These are phyloP conservation scores for Ogataea trehaloabstinens DNA, from an alignment of 805 yeast species.

Conservation along the genomic window DNA sequence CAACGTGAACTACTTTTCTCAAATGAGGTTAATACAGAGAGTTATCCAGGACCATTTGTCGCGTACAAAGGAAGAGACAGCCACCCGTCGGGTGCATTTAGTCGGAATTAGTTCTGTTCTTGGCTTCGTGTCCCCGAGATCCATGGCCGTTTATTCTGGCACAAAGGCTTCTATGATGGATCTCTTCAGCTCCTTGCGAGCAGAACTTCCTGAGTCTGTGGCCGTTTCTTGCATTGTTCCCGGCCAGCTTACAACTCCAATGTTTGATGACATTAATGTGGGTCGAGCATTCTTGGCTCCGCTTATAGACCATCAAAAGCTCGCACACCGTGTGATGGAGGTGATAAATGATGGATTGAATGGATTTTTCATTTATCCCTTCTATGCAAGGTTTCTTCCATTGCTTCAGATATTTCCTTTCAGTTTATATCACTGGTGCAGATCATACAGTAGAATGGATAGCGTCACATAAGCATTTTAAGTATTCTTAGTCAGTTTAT, in stretches of 20 bases:
- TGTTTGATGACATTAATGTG: conserved; percentile 48
- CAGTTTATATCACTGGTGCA: conserved; percentile 31
- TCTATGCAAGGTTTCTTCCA: conserved; percentile 47
- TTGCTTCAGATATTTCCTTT: conserved; percentile 41
- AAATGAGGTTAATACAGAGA: conserved; percentile 39
- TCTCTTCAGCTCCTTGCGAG: conserved; percentile 43
- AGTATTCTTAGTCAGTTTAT: conserved; percentile 21
- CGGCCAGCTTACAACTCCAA: conserved; percentile 48
- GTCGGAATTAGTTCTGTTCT: conserved; percentile 46
- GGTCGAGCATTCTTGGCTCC: conserved; percentile 47
- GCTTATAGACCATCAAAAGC: conserved; percentile 34
- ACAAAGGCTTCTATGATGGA: conserved; percentile 46
- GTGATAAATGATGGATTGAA: conserved; percentile 36
- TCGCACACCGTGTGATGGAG: conserved; percentile 37
- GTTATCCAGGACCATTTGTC: conserved; percentile 28
- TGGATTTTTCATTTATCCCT: conserved; percentile 45
- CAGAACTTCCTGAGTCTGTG: conserved; percentile 36
- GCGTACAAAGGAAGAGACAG: conserved; percentile 11
- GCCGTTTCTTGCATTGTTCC: conserved; percentile 42
- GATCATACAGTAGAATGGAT: conserved; percentile 33
- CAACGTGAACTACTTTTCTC: conserved; percentile 43
- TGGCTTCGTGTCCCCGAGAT: conserved; percentile 48
- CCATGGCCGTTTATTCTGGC: conserved; percentile 47
- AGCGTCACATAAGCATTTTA: conserved; percentile 13
- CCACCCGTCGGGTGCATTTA: conserved; percentile 32